Evolutionary conservation across 2,329 filamentous ascomycete species (phyloP).

Genomic region (Verticillium albo-atrum): DNA sequence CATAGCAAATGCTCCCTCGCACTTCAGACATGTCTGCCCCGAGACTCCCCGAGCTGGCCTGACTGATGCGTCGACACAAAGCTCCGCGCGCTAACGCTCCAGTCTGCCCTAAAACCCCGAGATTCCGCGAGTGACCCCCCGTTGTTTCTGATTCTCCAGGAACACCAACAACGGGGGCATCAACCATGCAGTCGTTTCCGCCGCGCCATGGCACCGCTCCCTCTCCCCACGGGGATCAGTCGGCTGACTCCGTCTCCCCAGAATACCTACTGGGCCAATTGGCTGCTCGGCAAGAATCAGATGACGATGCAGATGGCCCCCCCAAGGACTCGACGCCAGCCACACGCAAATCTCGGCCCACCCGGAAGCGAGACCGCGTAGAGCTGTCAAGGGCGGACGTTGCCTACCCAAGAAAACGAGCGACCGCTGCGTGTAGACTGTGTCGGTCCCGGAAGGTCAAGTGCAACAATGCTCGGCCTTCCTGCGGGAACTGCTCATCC

Average conservation of each 20-base stretch:
- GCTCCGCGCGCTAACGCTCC: neutral
- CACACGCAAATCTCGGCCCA: neutral
- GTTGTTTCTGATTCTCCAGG: neutral
- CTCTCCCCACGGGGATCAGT: neutral
- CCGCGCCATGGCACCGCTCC: neutral
- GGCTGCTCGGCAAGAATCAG: too few relatives aligned
- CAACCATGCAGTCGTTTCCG: neutral
- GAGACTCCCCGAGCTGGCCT: neutral
- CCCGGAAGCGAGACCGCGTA: neutral
- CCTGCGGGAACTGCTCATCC: neutral
- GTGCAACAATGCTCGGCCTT: neutral
- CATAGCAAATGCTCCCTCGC: too few relatives aligned
- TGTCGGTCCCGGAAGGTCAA: constrained; percentile 1
- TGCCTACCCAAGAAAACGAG: neutral
- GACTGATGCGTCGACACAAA: neutral
- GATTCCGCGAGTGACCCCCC: neutral
- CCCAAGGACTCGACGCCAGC: neutral
- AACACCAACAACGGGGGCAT: neutral
- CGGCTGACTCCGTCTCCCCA: neutral
- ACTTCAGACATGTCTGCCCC: too few relatives aligned
- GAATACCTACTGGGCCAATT: neutral
- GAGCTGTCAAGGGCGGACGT: neutral
- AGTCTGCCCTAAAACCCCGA: neutral
- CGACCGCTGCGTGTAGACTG: neutral
- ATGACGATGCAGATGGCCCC: neutral